Base-by-base conservation (phyloP, 1,284 basidiomycete species). In the Volvariella surrecta region DNA sequence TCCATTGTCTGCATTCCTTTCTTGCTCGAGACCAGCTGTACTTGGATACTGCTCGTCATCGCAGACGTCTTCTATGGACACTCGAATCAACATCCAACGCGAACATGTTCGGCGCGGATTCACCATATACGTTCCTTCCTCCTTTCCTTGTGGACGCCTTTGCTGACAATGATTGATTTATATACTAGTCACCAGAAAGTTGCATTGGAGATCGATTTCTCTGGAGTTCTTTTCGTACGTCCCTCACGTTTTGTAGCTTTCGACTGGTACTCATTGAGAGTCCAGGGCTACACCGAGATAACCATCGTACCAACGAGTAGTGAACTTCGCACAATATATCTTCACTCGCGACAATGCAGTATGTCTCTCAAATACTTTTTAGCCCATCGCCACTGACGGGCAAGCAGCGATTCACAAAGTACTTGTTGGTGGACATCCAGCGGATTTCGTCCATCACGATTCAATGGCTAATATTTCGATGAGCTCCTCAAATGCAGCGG, bases 131-230 rank as follows among this genome's bases (percentile, higher is more conserved):
- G 86, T 85, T 56, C 53, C 61, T 54, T 66, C 60, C 59, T 50
- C 50, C 60, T 56, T 54, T 51, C 47, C 55, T 55, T 51, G 46
- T 37, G 44, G 46, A 43, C 47, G 39, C 42, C 35, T 39, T 39
- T 64, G 56, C 71, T 86, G 64, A 85, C 69, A 68, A 54, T 54
- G 48, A 7, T 46, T 67, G 53, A 54, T 56, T 67, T 84, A 59
- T 81, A 61, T 80, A 87, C 84, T 82, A 86, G 83, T 67, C 88
- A 94, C 66, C 91, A 94, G 73, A 89, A 89, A 59, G 89, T 93
- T 42, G 87, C 89, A 48, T 68, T 94, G 51, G 89, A 94, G 66
- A 80, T 94, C 50, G 84, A 89, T 68, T 90, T 94, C 63, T 72
- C 79, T 18, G 89, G 88, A 13, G 69, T 68, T 55, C 70, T 89